Conservation (phyloP, 805 yeast species). For the Lachancea thermotolerans region DNA sequence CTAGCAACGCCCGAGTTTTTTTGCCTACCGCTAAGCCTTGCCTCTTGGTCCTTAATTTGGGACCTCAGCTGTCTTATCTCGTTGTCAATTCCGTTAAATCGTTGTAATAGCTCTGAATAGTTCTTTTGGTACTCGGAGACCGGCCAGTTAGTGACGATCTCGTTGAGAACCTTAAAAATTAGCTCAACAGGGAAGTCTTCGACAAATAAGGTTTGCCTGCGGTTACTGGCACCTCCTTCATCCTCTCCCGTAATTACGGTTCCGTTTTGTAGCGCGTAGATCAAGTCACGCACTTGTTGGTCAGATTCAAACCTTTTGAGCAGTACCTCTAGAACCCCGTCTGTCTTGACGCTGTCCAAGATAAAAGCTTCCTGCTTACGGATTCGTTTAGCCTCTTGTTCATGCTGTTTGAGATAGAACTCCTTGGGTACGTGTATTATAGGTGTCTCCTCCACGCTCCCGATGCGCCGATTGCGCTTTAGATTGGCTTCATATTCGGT, state of each 20-base stretch:
- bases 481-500: conserved; percentile 27
- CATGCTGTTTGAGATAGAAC: conserved; percentile 22
- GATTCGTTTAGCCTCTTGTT: conserved; percentile 16
- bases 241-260: conserved; percentile 34
- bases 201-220: conserved; percentile 33
- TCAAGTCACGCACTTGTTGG: conserved; percentile 30
- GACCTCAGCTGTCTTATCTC: conserved; percentile 28
- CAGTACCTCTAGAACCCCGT: conserved; percentile 30
- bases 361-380: conserved; percentile 17
- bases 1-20: conserved; percentile 32
- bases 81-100: conserved; percentile 38
- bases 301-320: conserved; percentile 29
- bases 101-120: conserved; percentile 38
- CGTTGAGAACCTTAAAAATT: conserved; percentile 20
- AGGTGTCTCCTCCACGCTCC: conserved; percentile 27
- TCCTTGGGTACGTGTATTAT: conserved; percentile 24
- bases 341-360: conserved; percentile 16
- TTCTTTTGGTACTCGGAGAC: conserved; percentile 36
- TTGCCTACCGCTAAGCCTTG: conserved; percentile 23
- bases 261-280: conserved; percentile 37
- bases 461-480: conserved; percentile 31
- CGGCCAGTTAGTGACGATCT: conserved; percentile 33
- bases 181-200: conserved; percentile 32
- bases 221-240: conserved; percentile 8
- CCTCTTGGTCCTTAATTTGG: conserved; percentile 11